Evolutionary conservation across 139 green algal genomes (phyloP), one percentile per base, ranked within the genome.

Genomic region (Coccomyxa sp.): DNA sequence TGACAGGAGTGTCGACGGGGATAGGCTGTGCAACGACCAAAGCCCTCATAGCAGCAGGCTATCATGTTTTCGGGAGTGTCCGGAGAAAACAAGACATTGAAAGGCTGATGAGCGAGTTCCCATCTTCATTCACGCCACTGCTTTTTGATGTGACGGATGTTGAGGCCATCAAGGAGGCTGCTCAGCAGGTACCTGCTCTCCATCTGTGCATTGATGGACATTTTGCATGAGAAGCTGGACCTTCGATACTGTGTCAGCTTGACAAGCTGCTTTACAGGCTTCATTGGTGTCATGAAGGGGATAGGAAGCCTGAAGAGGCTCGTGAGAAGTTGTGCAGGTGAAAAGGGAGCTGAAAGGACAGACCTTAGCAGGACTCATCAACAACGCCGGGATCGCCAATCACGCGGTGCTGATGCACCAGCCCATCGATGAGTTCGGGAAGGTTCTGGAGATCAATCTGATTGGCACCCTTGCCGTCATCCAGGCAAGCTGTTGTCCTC

Each of bases 1-100:
- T 78, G n/a, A 78, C 74, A 33, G 74, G 74, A n/a, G 74, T 71
- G 7, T 72, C 44, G 24, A 78, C 54, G 36, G 74, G 74, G 8
- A 78, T 78, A 44, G 74, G 74, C 31, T 68, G 24, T 40, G 74
- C 16, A 18, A 72, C 33, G 12, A 10, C 50, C 29, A 38, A 68
- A 31, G 74, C 35, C 9, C 74, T 78, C 27, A 38, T 39, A 4
- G 24, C 12, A 5, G 18, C 24, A 4, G 74, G 74, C 0, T 71
- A 39, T 16, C 50, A 71, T 44, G 74, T 78, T 33, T 78, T 78
- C 64, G 74, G 74, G 16, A 71, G 41, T 18, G 74, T 78, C 7
- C 74, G 74, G 9, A 70, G 29, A 8, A 14, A 54, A 39, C 6
- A 16, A 31, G 74, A 55, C 34, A 40, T n/a, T 31, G 72, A 77